Conservation (phyloP, 805 yeast species). For the Sugiyamaella boreocaroliniensis region DNA sequence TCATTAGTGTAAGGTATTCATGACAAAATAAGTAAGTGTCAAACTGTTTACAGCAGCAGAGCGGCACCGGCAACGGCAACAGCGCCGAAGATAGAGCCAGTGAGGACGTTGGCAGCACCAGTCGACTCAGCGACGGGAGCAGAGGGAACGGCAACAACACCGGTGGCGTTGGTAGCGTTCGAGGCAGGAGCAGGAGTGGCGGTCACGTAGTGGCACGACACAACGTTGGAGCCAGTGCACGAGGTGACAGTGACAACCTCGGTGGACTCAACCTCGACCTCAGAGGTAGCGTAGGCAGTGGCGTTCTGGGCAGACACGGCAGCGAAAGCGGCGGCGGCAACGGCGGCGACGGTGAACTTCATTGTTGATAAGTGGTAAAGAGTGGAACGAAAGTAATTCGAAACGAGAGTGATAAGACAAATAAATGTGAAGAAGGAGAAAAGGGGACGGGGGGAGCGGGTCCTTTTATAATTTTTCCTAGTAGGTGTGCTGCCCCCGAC, state of each 20-base stretch:
- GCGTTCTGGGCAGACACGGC: constrained; percentile 17
- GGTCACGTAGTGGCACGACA: constrained; percentile 19
- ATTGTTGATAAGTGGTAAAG: constrained; percentile 8
- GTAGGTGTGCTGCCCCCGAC: background rate
- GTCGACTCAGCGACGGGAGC: constrained; percentile 16
- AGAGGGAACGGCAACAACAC: constrained; percentile 13
- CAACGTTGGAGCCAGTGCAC: constrained; percentile 26
- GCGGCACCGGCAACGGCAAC: constrained; percentile 25
- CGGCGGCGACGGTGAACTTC: constrained; percentile 19
- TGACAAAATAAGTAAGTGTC: background rate
- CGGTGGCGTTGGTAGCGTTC: constrained; percentile 19
- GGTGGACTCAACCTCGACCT: constrained; percentile 11
- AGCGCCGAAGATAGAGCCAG: constrained; percentile 19
- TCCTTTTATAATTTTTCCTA: background rate
- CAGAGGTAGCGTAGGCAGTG: constrained; percentile 13
- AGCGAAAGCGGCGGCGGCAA: constrained; percentile 18
- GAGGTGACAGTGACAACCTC: constrained; percentile 25
- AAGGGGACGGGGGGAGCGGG: background rate
- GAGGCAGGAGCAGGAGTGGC: constrained; percentile 5
- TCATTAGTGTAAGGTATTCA: background rate
- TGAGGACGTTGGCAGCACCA: constrained; percentile 18
- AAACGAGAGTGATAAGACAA: constrained; percentile 2
- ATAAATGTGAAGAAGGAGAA: background rate
- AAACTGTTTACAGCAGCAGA: constrained; percentile 16
- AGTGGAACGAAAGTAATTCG: constrained; percentile 1